Conservation (phyloP, 2,329 filamentous ascomycete genomes). For the Xylaria sp. region DNA sequence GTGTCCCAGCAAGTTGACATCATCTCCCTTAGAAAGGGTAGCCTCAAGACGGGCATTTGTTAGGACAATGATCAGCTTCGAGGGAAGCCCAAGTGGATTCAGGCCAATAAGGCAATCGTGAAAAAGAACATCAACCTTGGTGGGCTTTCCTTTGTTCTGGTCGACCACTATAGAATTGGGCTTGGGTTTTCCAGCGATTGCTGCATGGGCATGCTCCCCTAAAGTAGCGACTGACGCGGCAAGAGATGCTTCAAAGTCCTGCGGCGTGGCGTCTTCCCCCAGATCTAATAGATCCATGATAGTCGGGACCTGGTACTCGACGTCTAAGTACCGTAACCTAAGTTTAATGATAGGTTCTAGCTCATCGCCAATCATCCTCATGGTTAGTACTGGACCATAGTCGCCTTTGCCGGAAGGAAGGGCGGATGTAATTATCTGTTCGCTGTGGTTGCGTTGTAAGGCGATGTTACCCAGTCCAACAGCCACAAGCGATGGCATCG, state of each 20-base stretch:
- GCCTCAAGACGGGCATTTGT: constrained; percentile 78
- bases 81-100: constrained; percentile 75
- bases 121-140: constrained; percentile 75
- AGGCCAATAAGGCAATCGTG: constrained; percentile 83
- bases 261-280: constrained; percentile 67
- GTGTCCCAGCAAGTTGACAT: constrained; percentile 67
- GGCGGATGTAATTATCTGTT: constrained; percentile 71
- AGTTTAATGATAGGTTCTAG: constrained; percentile 90
- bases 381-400: constrained; percentile 71
- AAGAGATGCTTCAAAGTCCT: constrained; percentile 77
- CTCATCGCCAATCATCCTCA: constrained; percentile 89
- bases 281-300: constrained; percentile 80
- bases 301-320: constrained; percentile 89
- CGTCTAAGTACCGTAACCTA: constrained; percentile 79
- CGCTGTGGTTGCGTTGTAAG: constrained; percentile 67
- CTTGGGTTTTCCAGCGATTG: constrained; percentile 46
- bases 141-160: constrained; percentile 55
- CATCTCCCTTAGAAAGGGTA: constrained; percentile 67
- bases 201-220: constrained; percentile 65
- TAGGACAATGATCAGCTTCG: constrained; percentile 79
- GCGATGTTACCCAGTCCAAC: constrained; percentile 70
- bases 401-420: constrained; percentile 38
- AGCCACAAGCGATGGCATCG: constrained; percentile 80
- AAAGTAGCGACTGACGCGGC: constrained; percentile 81
- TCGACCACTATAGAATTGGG: constrained; percentile 13